phyloP scores from a whole-genome alignment of 176 grass and related monocot species.

The Hordeum marinum region DNA sequence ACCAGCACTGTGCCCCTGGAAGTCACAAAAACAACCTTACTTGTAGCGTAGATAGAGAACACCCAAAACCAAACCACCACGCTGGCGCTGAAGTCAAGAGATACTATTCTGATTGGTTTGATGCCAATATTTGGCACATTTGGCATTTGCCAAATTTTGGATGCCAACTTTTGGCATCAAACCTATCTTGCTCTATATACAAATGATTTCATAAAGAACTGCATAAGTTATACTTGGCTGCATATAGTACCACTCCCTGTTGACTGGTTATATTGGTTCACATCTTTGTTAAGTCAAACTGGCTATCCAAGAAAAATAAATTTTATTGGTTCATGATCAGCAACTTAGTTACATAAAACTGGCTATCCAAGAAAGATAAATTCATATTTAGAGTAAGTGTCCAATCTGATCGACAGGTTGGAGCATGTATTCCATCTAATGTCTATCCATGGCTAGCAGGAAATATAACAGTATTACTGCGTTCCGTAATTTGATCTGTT shows the following conservation, averaged over 20 bases:
- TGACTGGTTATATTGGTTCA: slow-evolving; percentile 2
- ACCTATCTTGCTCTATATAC: neutral
- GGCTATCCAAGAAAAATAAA: neutral
- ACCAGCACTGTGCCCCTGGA: slow-evolving; percentile 92
- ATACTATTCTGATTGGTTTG: no score
- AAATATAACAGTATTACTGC: neutral
- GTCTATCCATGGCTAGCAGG: neutral
- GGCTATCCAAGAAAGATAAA: neutral
- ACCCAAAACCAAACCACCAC: neutral
- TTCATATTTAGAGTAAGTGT: neutral
- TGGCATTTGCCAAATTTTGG: no score
- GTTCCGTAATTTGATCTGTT: neutral
- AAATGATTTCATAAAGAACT: neutral
- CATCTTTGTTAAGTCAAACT: neutral
- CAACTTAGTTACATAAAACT: neutral
- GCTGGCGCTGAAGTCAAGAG: neutral
- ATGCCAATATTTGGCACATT: no score
- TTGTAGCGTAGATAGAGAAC: neutral
- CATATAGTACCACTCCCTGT: neutral
- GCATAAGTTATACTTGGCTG: neutral
- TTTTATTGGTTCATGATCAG: neutral
- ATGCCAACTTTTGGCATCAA: no score
- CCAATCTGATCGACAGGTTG: neutral
- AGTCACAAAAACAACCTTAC: slow-evolving; percentile 17
- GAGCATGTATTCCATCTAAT: neutral